phyloP scores from a whole-genome alignment of 257 asterid genomes.

The Eustoma russellianum region DNA sequence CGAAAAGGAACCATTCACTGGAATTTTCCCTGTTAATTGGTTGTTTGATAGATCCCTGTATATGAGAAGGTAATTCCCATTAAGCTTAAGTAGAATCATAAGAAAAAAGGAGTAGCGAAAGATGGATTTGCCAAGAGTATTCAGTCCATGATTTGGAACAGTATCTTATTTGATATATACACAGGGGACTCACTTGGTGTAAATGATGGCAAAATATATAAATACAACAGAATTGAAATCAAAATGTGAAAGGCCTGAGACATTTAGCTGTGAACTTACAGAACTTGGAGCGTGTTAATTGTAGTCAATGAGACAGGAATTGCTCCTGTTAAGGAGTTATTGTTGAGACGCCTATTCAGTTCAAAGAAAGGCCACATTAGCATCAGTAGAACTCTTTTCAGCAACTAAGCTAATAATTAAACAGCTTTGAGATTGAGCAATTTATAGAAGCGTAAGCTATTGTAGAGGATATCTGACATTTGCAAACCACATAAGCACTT shows the following conservation, averaged over 20 bases:
- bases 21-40: slow-evolving; percentile 49
- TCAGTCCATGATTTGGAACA: too few relatives aligned
- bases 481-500: too few relatives aligned
- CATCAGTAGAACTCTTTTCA: slow-evolving; percentile 2
- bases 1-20: slow-evolving; percentile 81
- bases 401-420: too few relatives aligned
- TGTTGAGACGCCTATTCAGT: slow-evolving; percentile 83
- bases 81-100: neutral
- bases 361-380: slow-evolving; percentile 16
- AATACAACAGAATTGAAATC: too few relatives aligned
- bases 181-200: neutral
- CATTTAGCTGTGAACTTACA: slow-evolving; percentile 46
- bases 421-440: too few relatives aligned
- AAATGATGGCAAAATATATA: neutral
- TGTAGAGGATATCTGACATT: too few relatives aligned
- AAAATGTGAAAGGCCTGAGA: neutral
- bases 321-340: slow-evolving; percentile 65
- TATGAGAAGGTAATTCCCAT: slow-evolving; percentile 15
- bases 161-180: neutral
- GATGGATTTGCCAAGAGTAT: neutral
- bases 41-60: slow-evolving; percentile 94
- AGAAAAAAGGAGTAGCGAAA: too few relatives aligned
- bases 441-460: too few relatives aligned
- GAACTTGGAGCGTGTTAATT: slow-evolving; percentile 76
- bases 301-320: slow-evolving; percentile 65